These are phyloP conservation scores for Rhodofomes roseus DNA, from an alignment of 1,284 basidiomycete species.

Conservation along the genomic window DNA sequence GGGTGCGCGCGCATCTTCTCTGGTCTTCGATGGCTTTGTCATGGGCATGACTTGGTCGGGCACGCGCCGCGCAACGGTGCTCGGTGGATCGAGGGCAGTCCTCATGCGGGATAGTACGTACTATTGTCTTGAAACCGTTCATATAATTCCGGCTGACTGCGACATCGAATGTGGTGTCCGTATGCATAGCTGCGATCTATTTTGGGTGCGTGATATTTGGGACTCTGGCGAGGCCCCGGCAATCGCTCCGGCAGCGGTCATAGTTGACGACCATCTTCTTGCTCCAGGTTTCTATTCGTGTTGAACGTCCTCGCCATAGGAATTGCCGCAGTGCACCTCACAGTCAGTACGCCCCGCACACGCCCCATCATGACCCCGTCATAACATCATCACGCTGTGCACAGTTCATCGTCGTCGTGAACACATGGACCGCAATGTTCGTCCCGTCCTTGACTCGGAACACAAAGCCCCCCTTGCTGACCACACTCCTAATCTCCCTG, in stretches of 20 bases:
- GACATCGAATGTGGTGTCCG: background rate
- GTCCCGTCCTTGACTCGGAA: background rate
- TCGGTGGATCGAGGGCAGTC: background rate
- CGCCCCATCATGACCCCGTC: background rate
- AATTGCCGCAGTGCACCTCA: background rate
- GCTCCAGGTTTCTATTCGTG: background rate
- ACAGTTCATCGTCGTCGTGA: background rate
- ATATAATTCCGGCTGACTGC: too few species aligned
- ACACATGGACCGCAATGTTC: background rate
- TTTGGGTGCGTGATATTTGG: background rate
- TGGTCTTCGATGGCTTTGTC: constrained; percentile 6
- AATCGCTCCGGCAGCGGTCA: too few species aligned
- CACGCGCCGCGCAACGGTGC: background rate
- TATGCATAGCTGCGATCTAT: background rate
- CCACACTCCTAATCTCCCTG: background rate
- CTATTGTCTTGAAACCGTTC: background rate
- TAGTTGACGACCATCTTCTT: background rate
- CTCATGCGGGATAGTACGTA: background rate
- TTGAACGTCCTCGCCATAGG: background rate
- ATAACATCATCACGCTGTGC: background rate
- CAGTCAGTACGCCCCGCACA: background rate
- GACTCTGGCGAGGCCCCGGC: background rate
- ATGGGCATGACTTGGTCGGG: background rate
- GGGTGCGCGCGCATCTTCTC: background rate
- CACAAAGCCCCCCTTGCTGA: too few species aligned